phyloP scores from a whole-genome alignment of 140 eudicot species.

The Oenanthe javanica region DNA sequence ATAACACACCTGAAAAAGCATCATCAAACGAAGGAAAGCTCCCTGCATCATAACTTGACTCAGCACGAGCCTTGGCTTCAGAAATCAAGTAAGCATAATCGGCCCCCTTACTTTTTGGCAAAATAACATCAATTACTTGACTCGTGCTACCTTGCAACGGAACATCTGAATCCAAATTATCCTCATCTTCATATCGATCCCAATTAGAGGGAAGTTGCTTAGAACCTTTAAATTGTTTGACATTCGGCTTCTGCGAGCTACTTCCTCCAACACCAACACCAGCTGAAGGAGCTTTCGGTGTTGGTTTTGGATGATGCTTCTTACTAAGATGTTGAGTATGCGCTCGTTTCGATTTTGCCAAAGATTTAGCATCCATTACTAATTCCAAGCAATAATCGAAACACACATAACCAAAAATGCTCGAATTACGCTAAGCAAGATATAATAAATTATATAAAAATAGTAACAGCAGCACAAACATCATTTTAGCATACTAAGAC shows the following conservation, averaged over 20 bases:
- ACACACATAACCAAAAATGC: background rate
- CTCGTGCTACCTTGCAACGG: conserved; percentile 21
- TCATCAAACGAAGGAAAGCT: conserved; percentile 42
- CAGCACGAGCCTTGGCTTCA: conserved; percentile 56
- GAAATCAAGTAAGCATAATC: conserved; percentile 61
- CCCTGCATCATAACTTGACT: conserved; percentile 22
- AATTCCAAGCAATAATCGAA: background rate
- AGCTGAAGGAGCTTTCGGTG: conserved; percentile 31
- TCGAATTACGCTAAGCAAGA: no score
- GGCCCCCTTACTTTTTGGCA: conserved; percentile 81
- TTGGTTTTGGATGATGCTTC: conserved; percentile 55
- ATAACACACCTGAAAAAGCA: conserved; percentile 39
- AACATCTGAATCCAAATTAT: conserved; percentile 26
- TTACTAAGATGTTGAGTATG: conserved; percentile 54
- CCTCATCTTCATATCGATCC: conserved; percentile 65
- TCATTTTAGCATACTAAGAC: no score
- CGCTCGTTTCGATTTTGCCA: conserved; percentile 83
- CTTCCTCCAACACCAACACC: conserved; percentile 18
- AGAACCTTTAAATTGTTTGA: conserved; percentile 27
- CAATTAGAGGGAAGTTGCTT: conserved; percentile 67
- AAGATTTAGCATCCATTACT: conserved; percentile 63
- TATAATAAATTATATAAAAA: no score
- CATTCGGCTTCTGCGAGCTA: conserved; percentile 25
- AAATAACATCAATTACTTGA: conserved; percentile 38
- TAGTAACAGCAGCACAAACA: no score